Percentiles rank a stretch among this genome's conserved stretches.
Evolutionary conservation across 176 grass and related monocot genomes (phyloP).

Genomic region (Zoysia pacifica): DNA sequence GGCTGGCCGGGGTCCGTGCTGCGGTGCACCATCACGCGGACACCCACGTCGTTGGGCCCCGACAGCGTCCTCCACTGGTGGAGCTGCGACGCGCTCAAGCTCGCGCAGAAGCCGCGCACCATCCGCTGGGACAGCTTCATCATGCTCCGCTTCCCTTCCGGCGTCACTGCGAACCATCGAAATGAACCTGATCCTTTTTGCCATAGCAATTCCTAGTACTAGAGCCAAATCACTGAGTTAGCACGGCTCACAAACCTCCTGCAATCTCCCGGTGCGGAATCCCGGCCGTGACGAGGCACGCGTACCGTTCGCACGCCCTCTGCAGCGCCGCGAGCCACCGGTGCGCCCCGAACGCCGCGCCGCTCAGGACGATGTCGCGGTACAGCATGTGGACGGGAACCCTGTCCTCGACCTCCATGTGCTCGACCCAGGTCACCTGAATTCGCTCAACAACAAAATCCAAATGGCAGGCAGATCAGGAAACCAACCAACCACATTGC

Average conservation of each 20-base stretch:
- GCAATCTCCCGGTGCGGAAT: conserved; percentile 57
- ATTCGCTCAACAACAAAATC: not conserved
- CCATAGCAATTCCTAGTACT: too few species aligned
- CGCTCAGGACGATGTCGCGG: conserved; percentile 67
- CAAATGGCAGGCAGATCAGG: not conserved
- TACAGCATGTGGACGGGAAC: conserved; percentile 61
- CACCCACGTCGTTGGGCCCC: conserved; percentile 59
- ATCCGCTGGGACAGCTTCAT: too few species aligned
- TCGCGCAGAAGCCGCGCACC: conserved; percentile 80
- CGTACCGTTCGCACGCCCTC: conserved; percentile 71
- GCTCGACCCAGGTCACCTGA: conserved; percentile 86
- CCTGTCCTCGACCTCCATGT: conserved; percentile 75
- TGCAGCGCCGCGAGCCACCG: conserved; percentile 79
- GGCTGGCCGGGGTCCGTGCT: conserved; percentile 73
- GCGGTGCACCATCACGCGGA: conserved; percentile 76
- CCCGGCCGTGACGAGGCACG: conserved; percentile 59
- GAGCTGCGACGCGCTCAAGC: conserved; percentile 68
- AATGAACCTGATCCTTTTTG: too few species aligned
- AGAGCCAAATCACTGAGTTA: too few species aligned
- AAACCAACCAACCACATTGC: not conserved
- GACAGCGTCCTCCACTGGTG: conserved; percentile 80
- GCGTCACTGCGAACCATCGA: too few species aligned
- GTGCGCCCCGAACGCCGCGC: conserved; percentile 74
- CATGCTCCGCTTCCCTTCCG: too few species aligned
- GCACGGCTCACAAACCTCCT: conserved; percentile 37